Evolutionary conservation across 1,139 yeast species (phyloP).

Genomic region (Protomyces gravidus): DNA sequence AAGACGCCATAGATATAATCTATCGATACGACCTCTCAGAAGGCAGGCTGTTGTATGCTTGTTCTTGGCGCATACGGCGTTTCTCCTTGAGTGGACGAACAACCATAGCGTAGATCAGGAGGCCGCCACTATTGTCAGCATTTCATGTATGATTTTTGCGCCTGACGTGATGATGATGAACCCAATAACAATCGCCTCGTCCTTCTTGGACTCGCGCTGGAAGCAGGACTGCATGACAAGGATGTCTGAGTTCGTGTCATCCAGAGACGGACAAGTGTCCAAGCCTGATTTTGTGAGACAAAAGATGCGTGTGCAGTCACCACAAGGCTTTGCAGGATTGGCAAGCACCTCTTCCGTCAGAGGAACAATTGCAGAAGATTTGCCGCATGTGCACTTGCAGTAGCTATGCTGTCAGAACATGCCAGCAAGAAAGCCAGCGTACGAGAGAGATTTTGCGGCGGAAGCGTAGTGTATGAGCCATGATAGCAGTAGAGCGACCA

Average conservation of each 20-base stretch:
- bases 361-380: slow-evolving; percentile 11
- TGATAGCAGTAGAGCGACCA: too few relatives aligned
- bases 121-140: slow-evolving; percentile 1
- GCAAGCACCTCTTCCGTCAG: neutral
- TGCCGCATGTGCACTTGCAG: slow-evolving; percentile 29
- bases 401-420: neutral
- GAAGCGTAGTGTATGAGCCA: too few relatives aligned
- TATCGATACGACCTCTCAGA: neutral
- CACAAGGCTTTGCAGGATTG: slow-evolving; percentile 12
- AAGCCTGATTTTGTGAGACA: slow-evolving; percentile 16
- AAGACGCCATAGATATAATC: neutral
- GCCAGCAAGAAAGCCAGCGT: neutral
- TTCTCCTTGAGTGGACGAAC: slow-evolving; percentile 6
- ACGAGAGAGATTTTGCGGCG: neutral
- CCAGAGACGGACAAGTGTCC: neutral
- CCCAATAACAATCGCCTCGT: slow-evolving; percentile 10
- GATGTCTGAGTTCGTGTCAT: neutral
- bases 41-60: neutral
- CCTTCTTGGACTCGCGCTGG: slow-evolving; percentile 17
- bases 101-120: slow-evolving; percentile 13
- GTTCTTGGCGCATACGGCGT: slow-evolving; percentile 1
- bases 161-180: slow-evolving; percentile 8
- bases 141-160: neutral
- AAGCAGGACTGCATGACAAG: slow-evolving; percentile 17
- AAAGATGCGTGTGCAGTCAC: slow-evolving; percentile 25